Base-by-base conservation (phyloP, 805 yeast species). In the Cyberlindnera lachancei region DNA sequence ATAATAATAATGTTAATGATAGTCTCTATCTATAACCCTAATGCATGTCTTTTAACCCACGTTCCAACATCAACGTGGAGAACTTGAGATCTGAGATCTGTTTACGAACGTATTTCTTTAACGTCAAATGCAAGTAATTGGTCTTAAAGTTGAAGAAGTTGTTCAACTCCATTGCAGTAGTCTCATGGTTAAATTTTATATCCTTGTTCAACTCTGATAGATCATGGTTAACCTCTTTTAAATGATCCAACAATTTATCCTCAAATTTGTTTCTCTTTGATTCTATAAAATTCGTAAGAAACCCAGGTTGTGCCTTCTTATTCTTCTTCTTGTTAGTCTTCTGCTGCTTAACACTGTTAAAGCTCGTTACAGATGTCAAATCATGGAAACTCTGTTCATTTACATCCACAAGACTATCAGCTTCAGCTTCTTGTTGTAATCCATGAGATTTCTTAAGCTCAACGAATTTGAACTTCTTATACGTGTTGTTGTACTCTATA, bases 151-250 rank as follows among this genome's bases (percentile, higher is more conserved):
- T 63, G 42, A 79, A 55, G 38, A 71, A 78, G 31, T 68, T 71
- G 31, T 77, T 76, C 14, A 79, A 58, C 49, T 77, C 81, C 31
- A 73, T 67, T 1, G 88, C 87, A 4, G 79, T 42, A 2, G 53
- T 44, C 45, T 81, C 90, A 52, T 81, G 83, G n/a, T 59, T 66
- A 16, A 42, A 38, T 33, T 66, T 72, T 16, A 81, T 64, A 4
- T 66, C 73, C 14, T 48, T 38, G 38, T 67, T 71, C 27, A 78
- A 42, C 9, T 51, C 58, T 38, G 63, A 43, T 25, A 79, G 51
- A 25, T 59, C 59, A 20, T 55, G 51, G 29, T 68, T 62, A 15
- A 63, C 54, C n/a, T 63, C 68, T 5, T 63, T 49, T 30, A 63
- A 50, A 18, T 64, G 65, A 4, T 53, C 42, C 6, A 64, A 36